A percentile compares a stretch with the other conserved stretches of the same genome.
These are phyloP conservation scores for Mucor sp. DNA, from an alignment of 371 early-diverging fungal species.

Conservation along the genomic window DNA sequence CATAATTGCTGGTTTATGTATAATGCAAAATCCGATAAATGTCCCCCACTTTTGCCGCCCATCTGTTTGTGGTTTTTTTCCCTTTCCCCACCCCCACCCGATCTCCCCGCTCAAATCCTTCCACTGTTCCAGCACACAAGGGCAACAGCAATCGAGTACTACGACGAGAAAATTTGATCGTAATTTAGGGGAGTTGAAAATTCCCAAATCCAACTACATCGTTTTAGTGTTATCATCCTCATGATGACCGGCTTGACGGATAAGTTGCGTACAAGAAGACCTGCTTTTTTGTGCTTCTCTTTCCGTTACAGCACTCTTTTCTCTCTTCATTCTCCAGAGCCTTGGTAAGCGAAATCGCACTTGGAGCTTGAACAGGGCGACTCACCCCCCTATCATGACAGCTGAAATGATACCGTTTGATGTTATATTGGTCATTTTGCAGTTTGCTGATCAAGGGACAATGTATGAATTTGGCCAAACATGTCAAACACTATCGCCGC, in stretches of 20 bases:
- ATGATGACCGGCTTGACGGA: background rate
- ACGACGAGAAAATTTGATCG: background rate
- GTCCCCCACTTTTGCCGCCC: background rate
- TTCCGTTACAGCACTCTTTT: background rate
- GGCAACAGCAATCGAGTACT: background rate
- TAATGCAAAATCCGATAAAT: background rate
- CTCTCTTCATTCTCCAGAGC: background rate
- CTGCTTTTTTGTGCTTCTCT: background rate
- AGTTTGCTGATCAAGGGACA: constrained; percentile 2
- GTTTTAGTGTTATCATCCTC: background rate
- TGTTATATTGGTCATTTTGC: constrained; percentile 6
- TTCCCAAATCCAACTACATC: background rate
- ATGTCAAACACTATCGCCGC: background rate
- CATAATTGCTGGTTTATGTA: background rate
- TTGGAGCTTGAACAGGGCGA: too few species aligned
- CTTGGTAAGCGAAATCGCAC: too few species aligned
- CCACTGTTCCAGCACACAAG: background rate
- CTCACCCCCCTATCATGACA: background rate
- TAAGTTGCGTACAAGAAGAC: background rate
- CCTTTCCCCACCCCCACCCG: too few species aligned
- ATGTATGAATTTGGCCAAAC: constrained; percentile 3
- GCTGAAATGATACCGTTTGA: constrained; percentile 4
- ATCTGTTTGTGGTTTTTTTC: background rate
- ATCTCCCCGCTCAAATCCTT: background rate
- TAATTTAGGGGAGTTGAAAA: background rate